A percentile compares a stretch with the other conserved stretches of the same genome.
Evolutionary conservation across 1,284 basidiomycete genomes (phyloP).

Genomic region (Trichosporon coremiiforme): DNA sequence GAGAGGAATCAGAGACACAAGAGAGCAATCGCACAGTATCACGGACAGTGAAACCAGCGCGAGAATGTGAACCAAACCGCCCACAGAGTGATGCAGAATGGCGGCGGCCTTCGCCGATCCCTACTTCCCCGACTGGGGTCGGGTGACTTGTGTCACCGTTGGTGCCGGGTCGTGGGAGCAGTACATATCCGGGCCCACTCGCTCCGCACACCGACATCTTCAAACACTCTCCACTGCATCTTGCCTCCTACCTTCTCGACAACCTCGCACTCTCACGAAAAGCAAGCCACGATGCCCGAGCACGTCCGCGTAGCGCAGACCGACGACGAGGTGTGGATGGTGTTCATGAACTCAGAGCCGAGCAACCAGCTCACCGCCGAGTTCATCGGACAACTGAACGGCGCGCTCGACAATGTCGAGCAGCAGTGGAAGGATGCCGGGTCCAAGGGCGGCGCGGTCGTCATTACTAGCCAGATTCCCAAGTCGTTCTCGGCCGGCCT

Average conservation of each 20-base stretch:
- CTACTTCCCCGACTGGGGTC: not conserved
- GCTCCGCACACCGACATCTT: not conserved
- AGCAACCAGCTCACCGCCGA: constrained; percentile 13
- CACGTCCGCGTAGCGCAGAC: constrained; percentile 11
- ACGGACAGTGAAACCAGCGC: too few relatives aligned
- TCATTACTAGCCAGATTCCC: constrained; percentile 72
- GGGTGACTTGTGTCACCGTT: not conserved
- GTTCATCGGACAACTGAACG: constrained; percentile 7
- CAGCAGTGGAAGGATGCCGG: constrained; percentile 35
- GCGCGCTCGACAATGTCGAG: constrained; percentile 8
- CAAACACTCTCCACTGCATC: not conserved
- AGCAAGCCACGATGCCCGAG: not conserved
- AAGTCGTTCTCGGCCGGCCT: constrained; percentile 91
- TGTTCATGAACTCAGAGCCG: constrained; percentile 17
- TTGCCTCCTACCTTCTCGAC: not conserved
- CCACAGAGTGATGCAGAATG: not conserved
- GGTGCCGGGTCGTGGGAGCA: not conserved
- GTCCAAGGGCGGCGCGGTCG: constrained; percentile 64
- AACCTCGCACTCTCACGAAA: not conserved
- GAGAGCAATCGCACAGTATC: too few relatives aligned
- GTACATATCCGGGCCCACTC: not conserved
- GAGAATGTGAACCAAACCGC: not conserved
- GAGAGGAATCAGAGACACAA: too few relatives aligned
- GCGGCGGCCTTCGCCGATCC: constrained; percentile 5
- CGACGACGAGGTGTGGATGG: constrained; percentile 17